A percentile compares a stretch with the other conserved stretches of the same genome.
phyloP scores from a whole-genome alignment of 2,329 filamentous ascomycete genomes.

The Diaporthe vaccinii region DNA sequence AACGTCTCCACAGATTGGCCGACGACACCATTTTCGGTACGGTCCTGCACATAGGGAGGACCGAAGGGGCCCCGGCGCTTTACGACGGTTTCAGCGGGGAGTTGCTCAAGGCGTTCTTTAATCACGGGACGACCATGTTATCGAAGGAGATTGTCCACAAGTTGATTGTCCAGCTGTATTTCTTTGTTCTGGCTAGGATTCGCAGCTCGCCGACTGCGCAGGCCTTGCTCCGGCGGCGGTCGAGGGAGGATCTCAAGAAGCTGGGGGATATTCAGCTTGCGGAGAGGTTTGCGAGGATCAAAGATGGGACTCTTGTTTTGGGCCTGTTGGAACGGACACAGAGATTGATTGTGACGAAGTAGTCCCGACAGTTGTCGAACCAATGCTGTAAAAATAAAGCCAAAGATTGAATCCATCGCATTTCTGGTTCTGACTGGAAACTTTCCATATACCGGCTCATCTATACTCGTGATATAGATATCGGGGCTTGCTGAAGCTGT shows the following conservation, averaged over 20 bases:
- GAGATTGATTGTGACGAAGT: conserved; percentile 39
- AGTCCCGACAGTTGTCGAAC: background rate
- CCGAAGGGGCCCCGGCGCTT: conserved; percentile 76
- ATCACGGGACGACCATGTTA: conserved; percentile 88
- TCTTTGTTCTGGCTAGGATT: conserved; percentile 67
- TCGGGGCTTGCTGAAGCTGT: background rate
- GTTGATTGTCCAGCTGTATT: conserved; percentile 79
- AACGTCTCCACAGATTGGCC: conserved; percentile 47
- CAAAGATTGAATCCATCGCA: background rate
- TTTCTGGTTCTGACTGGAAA: too few species aligned
- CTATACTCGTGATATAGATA: background rate
- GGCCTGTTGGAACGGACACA: conserved; percentile 46
- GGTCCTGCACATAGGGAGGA: conserved; percentile 68
- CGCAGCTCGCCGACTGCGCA: conserved; percentile 58
- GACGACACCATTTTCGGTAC: conserved; percentile 72
- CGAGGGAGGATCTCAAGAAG: background rate
- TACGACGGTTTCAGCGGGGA: conserved; percentile 85
- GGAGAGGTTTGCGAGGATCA: conserved; percentile 29
- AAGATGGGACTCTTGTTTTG: conserved; percentile 41
- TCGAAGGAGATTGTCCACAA: conserved; percentile 84
- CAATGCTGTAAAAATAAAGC: background rate
- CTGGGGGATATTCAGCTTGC: conserved; percentile 1
- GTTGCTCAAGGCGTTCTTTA: conserved; percentile 86
- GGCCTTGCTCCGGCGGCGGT: conserved; percentile 48
- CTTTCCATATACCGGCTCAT: background rate